Evolutionary conservation across 108 stramenopile species (phyloP), one percentile per base, ranked within the genome.

Genomic region (Ochromonas danica): DNA sequence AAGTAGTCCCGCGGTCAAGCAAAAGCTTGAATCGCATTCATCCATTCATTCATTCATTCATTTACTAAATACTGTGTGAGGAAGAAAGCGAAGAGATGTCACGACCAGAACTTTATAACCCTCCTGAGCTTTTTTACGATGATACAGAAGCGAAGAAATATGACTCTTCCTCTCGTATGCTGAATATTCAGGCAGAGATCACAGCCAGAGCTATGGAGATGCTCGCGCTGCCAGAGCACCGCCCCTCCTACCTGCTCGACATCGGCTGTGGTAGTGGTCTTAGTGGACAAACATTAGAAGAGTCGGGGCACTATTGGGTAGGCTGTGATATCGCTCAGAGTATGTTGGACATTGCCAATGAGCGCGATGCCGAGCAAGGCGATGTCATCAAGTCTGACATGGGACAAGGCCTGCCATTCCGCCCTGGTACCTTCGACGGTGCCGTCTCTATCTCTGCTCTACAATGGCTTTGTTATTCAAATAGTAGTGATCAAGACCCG

Each of bases 391-490:
- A 85, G 22, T 62, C 70, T 17, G 98, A 99, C 81, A 99, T 99
- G 96, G 98, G 98, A 57, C 94, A 94, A 25, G 98, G 98, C 17
- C 81, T 99, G 31, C 96, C 96, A 42, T 99, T 99, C 85, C 92
- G 97, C 45, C 92, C 95, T n/a, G 96, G 93, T 17, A 90, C 93
- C 0, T 99, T 99, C 81, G 98, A 99, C 85, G 97, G 96, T n/a
- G 93, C 91, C 80, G 91, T 99, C 79, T 95, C 94, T 78, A 96
- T 99, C 63, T 96, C 95, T 30, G 98, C 98, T 14, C 74, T 99
- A 57, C 98, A 99, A 87, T 99, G 98, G 98, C 89, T 99, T 0
- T 99, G 98, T 85, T 99, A 98, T 85, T 91, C 94, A 71, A 94
- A 95, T 71, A 84, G 91, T 30, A 90, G 86, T 1, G 84, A 88